These are phyloP conservation scores for Bipolaris victoriae DNA, from an alignment of 2,329 filamentous ascomycete genomes.

Conservation along the genomic window DNA sequence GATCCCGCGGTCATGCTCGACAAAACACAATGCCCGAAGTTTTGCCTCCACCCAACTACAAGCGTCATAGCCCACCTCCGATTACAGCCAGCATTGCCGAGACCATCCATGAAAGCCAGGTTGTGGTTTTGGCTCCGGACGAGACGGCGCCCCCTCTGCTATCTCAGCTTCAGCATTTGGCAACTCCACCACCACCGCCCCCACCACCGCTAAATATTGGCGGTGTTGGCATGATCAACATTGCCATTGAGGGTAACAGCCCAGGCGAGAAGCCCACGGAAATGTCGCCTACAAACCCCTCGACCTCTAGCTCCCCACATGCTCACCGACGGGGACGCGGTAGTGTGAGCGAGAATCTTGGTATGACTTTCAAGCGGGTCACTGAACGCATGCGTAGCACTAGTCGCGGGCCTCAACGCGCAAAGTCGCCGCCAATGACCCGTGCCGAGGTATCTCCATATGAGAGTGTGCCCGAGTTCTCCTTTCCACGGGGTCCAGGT, in stretches of 20 bases:
- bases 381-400: slow-evolving; percentile 66
- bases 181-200: slow-evolving; percentile 57
- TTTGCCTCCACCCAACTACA: slow-evolving; percentile 42
- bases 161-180: slow-evolving; percentile 67
- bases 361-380: slow-evolving; percentile 56
- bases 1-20: slow-evolving; percentile 47
- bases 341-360: slow-evolving; percentile 64
- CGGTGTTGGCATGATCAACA: slow-evolving; percentile 52
- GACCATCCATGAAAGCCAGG: slow-evolving; percentile 54
- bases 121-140: slow-evolving; percentile 53
- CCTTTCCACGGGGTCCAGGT: slow-evolving; percentile 33
- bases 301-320: slow-evolving; percentile 45
- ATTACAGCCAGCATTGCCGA: slow-evolving; percentile 62
- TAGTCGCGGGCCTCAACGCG: slow-evolving; percentile 56
- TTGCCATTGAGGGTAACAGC: slow-evolving; percentile 54
- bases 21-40: slow-evolving; percentile 54
- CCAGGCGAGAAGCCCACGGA: slow-evolving; percentile 34
- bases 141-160: slow-evolving; percentile 58
- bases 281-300: slow-evolving; percentile 30
- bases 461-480: slow-evolving; percentile 51
- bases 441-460: slow-evolving; percentile 49
- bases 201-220: slow-evolving; percentile 30
- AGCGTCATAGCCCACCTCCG: slow-evolving; percentile 48
- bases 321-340: slow-evolving; percentile 60
- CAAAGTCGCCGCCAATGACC: slow-evolving; percentile 54